Conservation (phyloP, 2,329 filamentous ascomycete species). For the Verticillium dahliae region DNA sequence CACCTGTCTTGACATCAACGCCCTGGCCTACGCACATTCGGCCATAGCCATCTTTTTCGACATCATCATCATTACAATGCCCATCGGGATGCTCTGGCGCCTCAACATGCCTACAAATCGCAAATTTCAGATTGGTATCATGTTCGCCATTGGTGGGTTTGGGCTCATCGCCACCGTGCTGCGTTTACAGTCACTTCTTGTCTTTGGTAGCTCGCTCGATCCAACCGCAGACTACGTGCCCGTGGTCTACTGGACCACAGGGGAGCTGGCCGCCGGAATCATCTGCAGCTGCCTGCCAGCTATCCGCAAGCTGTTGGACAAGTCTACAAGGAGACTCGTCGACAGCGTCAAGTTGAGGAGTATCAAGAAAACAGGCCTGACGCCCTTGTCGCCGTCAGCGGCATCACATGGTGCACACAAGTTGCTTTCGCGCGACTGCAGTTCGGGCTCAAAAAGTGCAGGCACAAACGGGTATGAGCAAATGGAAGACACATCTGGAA, state of each 20-base stretch:
- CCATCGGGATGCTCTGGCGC: conserved; percentile 46
- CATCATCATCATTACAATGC: conserved; percentile 44
- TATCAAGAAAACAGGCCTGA: neutral
- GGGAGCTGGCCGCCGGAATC: conserved; percentile 15
- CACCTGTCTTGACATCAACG: conserved; percentile 32
- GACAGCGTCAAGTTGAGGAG: neutral
- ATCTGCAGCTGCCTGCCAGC: conserved; percentile 18
- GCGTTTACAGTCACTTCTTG: conserved; percentile 10
- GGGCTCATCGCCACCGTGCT: conserved; percentile 12
- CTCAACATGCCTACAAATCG: conserved; percentile 46
- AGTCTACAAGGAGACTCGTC: neutral
- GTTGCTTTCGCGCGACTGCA: neutral
- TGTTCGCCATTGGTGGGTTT: conserved; percentile 12
- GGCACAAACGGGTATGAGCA: neutral
- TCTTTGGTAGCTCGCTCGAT: conserved; percentile 10
- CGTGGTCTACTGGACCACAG: conserved; percentile 17
- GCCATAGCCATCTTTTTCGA: conserved; percentile 41
- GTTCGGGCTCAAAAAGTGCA: neutral
- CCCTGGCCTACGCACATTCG: conserved; percentile 46
- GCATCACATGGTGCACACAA: neutral
- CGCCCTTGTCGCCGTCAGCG: neutral
- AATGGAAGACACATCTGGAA: neutral
- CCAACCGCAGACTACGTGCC: conserved; percentile 11
- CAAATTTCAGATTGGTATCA: conserved; percentile 25
- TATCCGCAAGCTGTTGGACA: conserved; percentile 10